These are phyloP conservation scores for Teratosphaeria viscida DNA, from an alignment of 2,329 filamentous ascomycete genomes.

Conservation along the genomic window DNA sequence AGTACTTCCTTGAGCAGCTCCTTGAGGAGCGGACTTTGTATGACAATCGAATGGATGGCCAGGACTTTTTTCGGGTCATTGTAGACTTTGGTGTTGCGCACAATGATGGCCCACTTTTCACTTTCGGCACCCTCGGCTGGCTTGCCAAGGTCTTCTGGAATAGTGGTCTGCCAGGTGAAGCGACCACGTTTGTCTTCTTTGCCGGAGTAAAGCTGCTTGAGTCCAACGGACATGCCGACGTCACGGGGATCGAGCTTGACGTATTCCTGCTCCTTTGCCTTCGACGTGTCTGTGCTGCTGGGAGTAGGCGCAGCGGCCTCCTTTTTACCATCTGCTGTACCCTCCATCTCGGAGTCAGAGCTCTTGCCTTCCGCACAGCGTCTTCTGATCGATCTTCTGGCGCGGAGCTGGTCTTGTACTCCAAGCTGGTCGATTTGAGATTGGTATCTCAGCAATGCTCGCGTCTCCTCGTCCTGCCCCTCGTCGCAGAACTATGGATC, in stretches of 20 bases:
- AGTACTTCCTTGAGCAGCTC: slow-evolving; percentile 45
- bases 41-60: slow-evolving; percentile 48
- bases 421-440: not conserved
- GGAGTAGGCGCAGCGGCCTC: not conserved
- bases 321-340: not conserved
- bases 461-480: not conserved
- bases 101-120: slow-evolving; percentile 50
- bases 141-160: slow-evolving; percentile 44
- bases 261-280: not conserved
- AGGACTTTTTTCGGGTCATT: slow-evolving; percentile 49
- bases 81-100: slow-evolving; percentile 44
- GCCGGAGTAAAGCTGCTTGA: slow-evolving; percentile 40
- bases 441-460: not conserved
- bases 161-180: slow-evolving; percentile 46
- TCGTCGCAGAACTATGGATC: not conserved
- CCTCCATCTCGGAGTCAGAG: not conserved
- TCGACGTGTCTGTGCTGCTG: not conserved
- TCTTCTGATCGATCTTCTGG: not conserved
- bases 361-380: not conserved
- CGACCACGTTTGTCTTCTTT: slow-evolving; percentile 42
- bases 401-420: not conserved
- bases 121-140: slow-evolving; percentile 53
- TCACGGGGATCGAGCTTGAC: slow-evolving; percentile 3
- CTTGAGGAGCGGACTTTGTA: slow-evolving; percentile 54
- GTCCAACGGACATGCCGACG: slow-evolving; percentile 30